Evolutionary conservation across 2,329 filamentous ascomycete genomes (phyloP).

Genomic region (Epichloe scottii): DNA sequence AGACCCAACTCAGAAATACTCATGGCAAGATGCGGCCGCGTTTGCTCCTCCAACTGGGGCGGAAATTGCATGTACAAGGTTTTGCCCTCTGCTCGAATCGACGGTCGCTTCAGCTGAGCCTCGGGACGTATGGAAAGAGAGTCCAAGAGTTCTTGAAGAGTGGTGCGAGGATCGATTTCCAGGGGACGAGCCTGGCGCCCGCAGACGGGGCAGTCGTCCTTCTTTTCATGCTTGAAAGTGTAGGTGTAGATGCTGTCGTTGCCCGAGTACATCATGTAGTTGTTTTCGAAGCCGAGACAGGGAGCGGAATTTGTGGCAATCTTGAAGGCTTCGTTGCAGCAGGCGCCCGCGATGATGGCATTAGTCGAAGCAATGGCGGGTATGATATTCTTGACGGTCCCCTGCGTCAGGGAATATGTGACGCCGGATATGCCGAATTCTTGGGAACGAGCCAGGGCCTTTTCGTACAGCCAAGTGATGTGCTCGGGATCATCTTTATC

Average conservation of each 20-base stretch:
- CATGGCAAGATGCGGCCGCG: constrained; percentile 67
- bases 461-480: constrained; percentile 90
- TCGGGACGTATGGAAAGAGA: constrained; percentile 73
- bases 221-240: constrained; percentile 90
- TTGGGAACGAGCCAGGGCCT: constrained; percentile 64
- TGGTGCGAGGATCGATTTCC: constrained; percentile 55
- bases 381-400: constrained; percentile 98
- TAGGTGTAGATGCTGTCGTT: constrained; percentile 95
- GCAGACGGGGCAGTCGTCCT: constrained; percentile 89
- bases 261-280: constrained; percentile 99
- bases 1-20: constrained; percentile 63
- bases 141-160: constrained; percentile 75
- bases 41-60: constrained; percentile 70
- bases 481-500: constrained; percentile 96
- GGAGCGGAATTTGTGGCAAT: constrained; percentile 76
- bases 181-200: constrained; percentile 70
- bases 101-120: constrained; percentile 88
- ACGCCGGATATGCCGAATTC: constrained; percentile 89
- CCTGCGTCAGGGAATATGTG: constrained; percentile 91
- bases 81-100: constrained; percentile 64
- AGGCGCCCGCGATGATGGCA: constrained; percentile 87
- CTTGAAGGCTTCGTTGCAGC: constrained; percentile 95
- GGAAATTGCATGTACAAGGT: constrained; percentile 86
- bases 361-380: constrained; percentile 97
- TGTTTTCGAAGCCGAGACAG: constrained; percentile 62